Percentiles rank a stretch among this genome's conserved stretches.
phyloP scores from a whole-genome alignment of 163 green algal genomes.

The Chloromonas sp. region DNA sequence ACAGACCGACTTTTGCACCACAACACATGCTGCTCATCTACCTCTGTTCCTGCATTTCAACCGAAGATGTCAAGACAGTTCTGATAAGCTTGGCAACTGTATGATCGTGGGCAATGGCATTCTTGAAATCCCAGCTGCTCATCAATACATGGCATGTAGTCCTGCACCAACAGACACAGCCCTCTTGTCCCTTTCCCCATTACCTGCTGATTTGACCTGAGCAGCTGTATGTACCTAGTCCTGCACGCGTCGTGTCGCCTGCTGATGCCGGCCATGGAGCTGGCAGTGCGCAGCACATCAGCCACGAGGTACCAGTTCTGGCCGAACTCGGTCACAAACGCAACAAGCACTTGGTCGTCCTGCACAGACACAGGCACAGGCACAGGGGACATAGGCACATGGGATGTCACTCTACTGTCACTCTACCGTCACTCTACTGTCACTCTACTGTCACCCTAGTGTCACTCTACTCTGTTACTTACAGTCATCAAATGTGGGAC shows the following conservation, averaged over 20 bases:
- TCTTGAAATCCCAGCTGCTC: not conserved
- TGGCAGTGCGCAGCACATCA: slow-evolving; percentile 27
- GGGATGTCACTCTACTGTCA: too few relatives aligned
- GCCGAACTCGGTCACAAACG: slow-evolving; percentile 30
- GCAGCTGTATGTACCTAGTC: slow-evolving; percentile 23
- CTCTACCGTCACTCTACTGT: too few relatives aligned
- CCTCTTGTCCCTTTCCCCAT: slow-evolving; percentile 1
- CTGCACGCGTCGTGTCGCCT: slow-evolving; percentile 24
- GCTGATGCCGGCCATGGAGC: slow-evolving; percentile 25
- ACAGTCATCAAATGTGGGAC: too few relatives aligned
- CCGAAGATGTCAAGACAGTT: too few relatives aligned
- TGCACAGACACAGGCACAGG: not conserved
- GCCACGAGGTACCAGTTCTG: slow-evolving; percentile 37
- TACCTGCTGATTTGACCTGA: slow-evolving; percentile 18
- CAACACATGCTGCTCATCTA: too few relatives aligned
- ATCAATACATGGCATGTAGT: not conserved
- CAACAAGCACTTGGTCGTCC: slow-evolving; percentile 21
- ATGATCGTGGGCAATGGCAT: too few relatives aligned
- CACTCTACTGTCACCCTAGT: too few relatives aligned
- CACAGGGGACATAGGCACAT: too few relatives aligned
- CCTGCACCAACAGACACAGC: not conserved
- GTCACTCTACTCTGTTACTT: too few relatives aligned
- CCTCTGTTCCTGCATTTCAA: too few relatives aligned
- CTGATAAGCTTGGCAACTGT: too few relatives aligned
- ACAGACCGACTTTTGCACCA: not conserved